A percentile compares a stretch with the other conserved stretches of the same genome.
These are phyloP conservation scores for Saccharomycopsis sp. DNA, from an alignment of 805 yeast genomes.

Conservation along the genomic window DNA sequence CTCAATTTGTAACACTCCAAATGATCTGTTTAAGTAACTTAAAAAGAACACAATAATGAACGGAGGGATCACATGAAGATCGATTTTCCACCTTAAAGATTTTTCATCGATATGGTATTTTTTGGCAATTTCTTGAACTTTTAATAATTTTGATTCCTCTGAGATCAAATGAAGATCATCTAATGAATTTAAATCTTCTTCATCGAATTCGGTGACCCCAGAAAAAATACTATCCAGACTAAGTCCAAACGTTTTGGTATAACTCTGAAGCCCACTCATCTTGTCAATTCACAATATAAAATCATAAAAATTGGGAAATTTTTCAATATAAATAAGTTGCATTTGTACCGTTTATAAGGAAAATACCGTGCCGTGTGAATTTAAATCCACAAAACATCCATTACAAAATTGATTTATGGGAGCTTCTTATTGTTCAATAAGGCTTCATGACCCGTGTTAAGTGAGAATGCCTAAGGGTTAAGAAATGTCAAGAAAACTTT, in stretches of 20 bases:
- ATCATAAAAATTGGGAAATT: too few relatives aligned
- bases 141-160: slow-evolving; percentile 2
- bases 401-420: too few relatives aligned
- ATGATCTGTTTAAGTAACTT: slow-evolving; percentile 9
- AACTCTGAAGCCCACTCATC: not conserved
- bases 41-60: slow-evolving; percentile 9
- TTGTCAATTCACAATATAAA: too few relatives aligned
- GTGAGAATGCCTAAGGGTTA: too few relatives aligned
- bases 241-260: not conserved
- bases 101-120: not conserved
- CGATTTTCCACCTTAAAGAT: slow-evolving; percentile 2
- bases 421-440: too few relatives aligned
- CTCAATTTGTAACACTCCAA: slow-evolving; percentile 55
- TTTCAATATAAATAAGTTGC: too few relatives aligned
- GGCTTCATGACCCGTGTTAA: too few relatives aligned
- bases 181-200: slow-evolving; percentile 65
- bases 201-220: slow-evolving; percentile 6
- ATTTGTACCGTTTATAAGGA: too few relatives aligned
- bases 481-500: too few relatives aligned
- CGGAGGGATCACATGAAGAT: slow-evolving; percentile 11
- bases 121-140: slow-evolving; percentile 6
- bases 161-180: slow-evolving; percentile 8
- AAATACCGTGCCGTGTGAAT: too few relatives aligned
- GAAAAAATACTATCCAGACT: slow-evolving; percentile 3
- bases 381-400: too few relatives aligned